A percentile compares a stretch with the other conserved stretches of the same genome.
phyloP scores from a whole-genome alignment of 768 basidiomycete genomes.

The Lactarius sp. region DNA sequence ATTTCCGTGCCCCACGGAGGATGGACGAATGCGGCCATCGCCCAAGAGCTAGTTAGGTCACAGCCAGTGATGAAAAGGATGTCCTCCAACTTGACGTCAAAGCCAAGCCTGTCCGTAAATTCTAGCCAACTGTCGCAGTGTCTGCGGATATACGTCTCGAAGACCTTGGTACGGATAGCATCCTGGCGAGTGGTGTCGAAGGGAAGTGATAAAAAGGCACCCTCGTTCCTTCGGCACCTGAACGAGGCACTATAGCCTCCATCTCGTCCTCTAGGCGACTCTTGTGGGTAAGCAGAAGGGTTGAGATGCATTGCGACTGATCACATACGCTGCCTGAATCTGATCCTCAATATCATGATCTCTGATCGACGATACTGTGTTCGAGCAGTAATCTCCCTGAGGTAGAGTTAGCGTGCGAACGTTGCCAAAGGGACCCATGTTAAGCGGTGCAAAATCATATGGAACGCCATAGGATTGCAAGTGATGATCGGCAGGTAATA shows the following conservation, averaged over 20 bases:
- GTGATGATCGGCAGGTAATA: slow-evolving; percentile 8
- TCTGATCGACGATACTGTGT: background rate
- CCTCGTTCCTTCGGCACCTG: slow-evolving; percentile 6
- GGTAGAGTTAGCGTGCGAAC: background rate
- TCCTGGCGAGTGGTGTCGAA: slow-evolving; percentile 7
- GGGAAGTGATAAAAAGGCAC: slow-evolving; percentile 17
- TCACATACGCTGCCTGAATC: slow-evolving; percentile 12
- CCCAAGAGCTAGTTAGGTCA: too few relatives aligned
- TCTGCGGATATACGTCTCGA: too few relatives aligned
- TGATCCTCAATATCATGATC: background rate
- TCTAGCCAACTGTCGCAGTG: too few relatives aligned
- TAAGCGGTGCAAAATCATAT: slow-evolving; percentile 1
- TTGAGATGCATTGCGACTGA: background rate
- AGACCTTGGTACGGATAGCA: too few relatives aligned
- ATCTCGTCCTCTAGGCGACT: background rate
- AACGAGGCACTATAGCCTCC: background rate
- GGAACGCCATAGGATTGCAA: slow-evolving; percentile 4
- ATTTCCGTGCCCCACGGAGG: too few relatives aligned
- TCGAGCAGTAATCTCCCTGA: slow-evolving; percentile 6
- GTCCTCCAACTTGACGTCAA: too few relatives aligned
- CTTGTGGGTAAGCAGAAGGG: background rate
- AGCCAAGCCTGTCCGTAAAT: too few relatives aligned
- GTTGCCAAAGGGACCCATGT: slow-evolving; percentile 16
- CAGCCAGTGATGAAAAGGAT: too few relatives aligned
- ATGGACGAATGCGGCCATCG: too few relatives aligned